Percentiles rank a stretch among this genome's conserved stretches.
Conservation (phyloP, 257 asterid genomes). For the Cynanchum wilfordii region DNA sequence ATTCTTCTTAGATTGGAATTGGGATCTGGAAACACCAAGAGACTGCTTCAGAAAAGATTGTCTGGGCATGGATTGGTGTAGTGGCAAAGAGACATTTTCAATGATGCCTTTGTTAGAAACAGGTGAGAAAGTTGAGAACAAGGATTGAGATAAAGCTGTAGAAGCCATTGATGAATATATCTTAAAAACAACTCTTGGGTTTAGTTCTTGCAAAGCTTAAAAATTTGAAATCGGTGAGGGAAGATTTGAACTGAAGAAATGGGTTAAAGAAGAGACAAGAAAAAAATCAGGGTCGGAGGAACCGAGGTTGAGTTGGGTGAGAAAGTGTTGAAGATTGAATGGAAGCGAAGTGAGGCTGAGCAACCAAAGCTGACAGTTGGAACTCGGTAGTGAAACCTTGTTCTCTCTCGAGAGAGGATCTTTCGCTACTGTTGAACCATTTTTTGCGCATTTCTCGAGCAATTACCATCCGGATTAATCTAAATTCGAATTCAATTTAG, state of each 20-base stretch:
- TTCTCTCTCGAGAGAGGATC: no score
- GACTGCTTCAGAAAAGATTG: slow-evolving; percentile 31
- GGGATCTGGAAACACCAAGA: slow-evolving; percentile 36
- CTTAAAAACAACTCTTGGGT: background rate
- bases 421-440: no score
- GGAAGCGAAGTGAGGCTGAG: slow-evolving; percentile 14
- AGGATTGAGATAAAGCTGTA: slow-evolving; percentile 46
- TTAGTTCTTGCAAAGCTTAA: background rate
- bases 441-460: no score
- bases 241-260: background rate
- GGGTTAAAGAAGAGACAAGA: slow-evolving; percentile 19
- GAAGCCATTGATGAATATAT: slow-evolving; percentile 53
- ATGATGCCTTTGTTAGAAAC: slow-evolving; percentile 18
- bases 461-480: no score
- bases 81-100: slow-evolving; percentile 26
- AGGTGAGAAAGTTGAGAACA: slow-evolving; percentile 40
- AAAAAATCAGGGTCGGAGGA: slow-evolving; percentile 16
- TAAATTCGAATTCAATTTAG: no score
- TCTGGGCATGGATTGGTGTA: slow-evolving; percentile 22
- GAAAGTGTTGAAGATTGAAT: background rate
- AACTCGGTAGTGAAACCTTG: background rate
- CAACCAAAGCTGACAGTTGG: background rate
- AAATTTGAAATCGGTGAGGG: background rate
- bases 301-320: slow-evolving; percentile 23
- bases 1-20: slow-evolving; percentile 27